Base-by-base conservation (phyloP, 2,329 filamentous ascomycete species). In the Paecilomyces sp. region DNA sequence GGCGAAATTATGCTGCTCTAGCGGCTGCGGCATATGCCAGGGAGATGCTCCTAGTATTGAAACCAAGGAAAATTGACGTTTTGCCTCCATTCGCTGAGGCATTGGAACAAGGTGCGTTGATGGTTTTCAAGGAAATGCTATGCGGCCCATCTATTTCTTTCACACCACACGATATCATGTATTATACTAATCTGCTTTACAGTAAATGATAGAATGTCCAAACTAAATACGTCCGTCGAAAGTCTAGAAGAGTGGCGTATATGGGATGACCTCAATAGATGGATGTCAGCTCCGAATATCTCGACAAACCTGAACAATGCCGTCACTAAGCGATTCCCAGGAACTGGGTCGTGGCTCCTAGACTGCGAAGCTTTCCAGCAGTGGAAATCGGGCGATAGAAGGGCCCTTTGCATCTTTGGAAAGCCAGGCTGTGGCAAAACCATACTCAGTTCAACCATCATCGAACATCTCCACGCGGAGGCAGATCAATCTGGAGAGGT, bases 1-100 rank as follows among this genome's bases (percentile, higher is more conserved):
- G 62, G 67, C 61, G 62, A 28, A 31, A 31, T 11, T 67, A 67
- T 60, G 65, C 65, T 13, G 59, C 65, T 13, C 58, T 58, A 13
- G 58, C 58, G 0, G 66, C 66, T 28, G 64, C 62, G 24, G 62
- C 57, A 53, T 65, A 56, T 58, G 62, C 64, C 2, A 68, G 64
- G 57, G 56, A 66, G 24, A 41, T 67, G 31, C 60, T 65, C 3
- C 52, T 22, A 6, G 30, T n/a, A 34, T 2, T 55, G 15, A 18
- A 47, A 8, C 41, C 41, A 22, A 18, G 18, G n/a, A 47, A 22
- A n/a, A 47, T 47, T 18, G 8, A 18, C 5, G n/a, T 9, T 22
- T 47, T 18, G n/a, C n/a, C 41, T 18, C n/a, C 36, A 47, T 33
- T 4, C 8, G 6, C 22, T 3, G 22, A n/a, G 47, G 47, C 9